A percentile compares a stretch with the other conserved stretches of the same genome.
phyloP scores from a whole-genome alignment of 805 yeast genomes.

The Candida glaebosa region DNA sequence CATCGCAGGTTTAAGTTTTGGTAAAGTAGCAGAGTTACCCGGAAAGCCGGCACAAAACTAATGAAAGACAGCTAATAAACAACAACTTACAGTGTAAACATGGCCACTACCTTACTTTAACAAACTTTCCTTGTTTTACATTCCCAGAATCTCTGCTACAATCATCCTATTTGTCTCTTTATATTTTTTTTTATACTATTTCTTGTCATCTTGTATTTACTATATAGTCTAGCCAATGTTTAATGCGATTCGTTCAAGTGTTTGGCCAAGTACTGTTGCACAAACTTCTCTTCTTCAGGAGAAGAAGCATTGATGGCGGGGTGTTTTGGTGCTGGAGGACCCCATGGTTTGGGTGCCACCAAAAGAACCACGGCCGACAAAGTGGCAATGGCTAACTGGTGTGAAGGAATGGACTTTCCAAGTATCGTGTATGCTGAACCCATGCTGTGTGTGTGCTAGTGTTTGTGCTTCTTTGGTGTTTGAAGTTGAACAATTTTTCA shows the following conservation, averaged over 20 bases:
- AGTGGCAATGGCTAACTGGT: constrained; percentile 79
- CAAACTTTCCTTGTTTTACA: too few relatives aligned
- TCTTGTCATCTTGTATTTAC: too few relatives aligned
- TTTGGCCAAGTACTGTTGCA: constrained; percentile 62
- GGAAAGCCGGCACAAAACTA: background rate
- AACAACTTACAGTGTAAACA: background rate
- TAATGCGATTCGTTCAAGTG: constrained; percentile 35
- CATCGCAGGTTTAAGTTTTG: constrained; percentile 11
- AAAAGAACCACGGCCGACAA: constrained; percentile 63
- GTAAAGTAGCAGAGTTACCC: too few relatives aligned
- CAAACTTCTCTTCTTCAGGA: constrained; percentile 87
- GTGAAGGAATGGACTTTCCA: constrained; percentile 82
- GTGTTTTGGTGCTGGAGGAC: constrained; percentile 52
- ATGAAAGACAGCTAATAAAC: background rate
- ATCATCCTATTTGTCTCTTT: too few relatives aligned
- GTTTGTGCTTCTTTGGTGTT: background rate
- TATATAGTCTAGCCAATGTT: too few relatives aligned
- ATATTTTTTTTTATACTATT: too few relatives aligned
- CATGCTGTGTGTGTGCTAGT: constrained; percentile 43
- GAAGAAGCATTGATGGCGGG: constrained; percentile 74
- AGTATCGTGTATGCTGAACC: constrained; percentile 81
- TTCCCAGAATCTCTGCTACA: too few relatives aligned
- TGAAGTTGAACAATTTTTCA: constrained; percentile 1
- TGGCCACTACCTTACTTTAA: constrained; percentile 3
- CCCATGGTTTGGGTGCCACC: constrained; percentile 74